Base-by-base conservation (phyloP, 305 asterid genomes). In the Fraxinus ornus region DNA sequence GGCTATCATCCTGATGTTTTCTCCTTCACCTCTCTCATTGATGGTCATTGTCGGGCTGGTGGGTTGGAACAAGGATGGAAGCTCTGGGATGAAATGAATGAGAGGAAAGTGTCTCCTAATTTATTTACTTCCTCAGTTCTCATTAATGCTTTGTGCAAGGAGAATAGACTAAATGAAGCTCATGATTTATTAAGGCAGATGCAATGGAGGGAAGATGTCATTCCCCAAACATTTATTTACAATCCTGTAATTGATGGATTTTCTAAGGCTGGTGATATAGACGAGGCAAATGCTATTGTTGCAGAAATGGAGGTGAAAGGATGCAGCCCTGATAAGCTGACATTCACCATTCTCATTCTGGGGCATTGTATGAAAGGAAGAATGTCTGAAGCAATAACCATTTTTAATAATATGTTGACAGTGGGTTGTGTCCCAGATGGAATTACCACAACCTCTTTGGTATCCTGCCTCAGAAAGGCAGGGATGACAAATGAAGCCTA, bases 331-430 rank as follows among this genome's bases (percentile, higher is more conserved):
- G 99, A 95, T 90, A 94, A 90, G 86, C 83, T 89, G 86, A 95
- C 99, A 22, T 95, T 89, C 84, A 95, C 97, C 55, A 95, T 93
- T 87, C 91, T 95, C 85, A 92, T 94, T 85, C 71, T 94, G 35
- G 99, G 99, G 80, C 97, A 94, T 77, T 93, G 97, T 90, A 92
- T 94, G 99, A 94, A 94, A 90, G 99, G 99, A 83, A 93, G 95
- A 89, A 90, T 92, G 93, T 72, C 70, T 82, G 98, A 95, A 83
- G 97, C 97, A 35, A 85, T 93, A 80, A 84, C 80, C 72, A 78
- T 94, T 79, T 95, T 89, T 80, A 80, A 87, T 77, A 93, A 91
- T 89, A 95, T 94, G 99, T 71, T 91, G 80, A 83, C 86, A 32
- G 87, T 91, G 68, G 96, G 94, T 47, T 93, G 98, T 86, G 86